These are phyloP conservation scores for Cyberlindnera xylosilytica DNA, from an alignment of 805 yeast species.

Conservation along the genomic window DNA sequence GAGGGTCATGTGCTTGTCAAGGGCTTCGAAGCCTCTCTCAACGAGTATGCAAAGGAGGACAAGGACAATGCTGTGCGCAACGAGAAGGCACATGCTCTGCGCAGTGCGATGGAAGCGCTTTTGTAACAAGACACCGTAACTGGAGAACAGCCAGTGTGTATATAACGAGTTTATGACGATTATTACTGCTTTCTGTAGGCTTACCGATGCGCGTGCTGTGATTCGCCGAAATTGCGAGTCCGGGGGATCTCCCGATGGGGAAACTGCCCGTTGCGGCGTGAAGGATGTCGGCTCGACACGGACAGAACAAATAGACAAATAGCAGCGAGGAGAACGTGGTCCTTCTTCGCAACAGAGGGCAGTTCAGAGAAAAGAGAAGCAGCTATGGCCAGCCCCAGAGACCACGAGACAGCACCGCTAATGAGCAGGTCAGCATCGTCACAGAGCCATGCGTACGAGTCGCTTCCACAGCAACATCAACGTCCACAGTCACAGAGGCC, in stretches of 20 bases:
- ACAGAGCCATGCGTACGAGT: slow-evolving; percentile 8
- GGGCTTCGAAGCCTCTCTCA: slow-evolving; percentile 17
- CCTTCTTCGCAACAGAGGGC: too few relatives aligned
- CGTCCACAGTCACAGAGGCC: too few relatives aligned
- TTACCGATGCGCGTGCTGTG: not conserved
- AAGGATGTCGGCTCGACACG: not conserved
- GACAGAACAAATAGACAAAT: not conserved
- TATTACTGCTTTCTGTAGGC: too few relatives aligned
- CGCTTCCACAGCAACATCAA: slow-evolving; percentile 8
- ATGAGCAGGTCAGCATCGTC: slow-evolving; percentile 6
- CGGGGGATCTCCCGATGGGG: slow-evolving; percentile 5
- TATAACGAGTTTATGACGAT: too few relatives aligned
- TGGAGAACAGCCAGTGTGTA: too few relatives aligned
- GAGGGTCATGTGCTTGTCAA: slow-evolving; percentile 17
- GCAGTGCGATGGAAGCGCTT: slow-evolving; percentile 18
- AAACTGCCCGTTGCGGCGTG: not conserved
- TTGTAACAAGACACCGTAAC: too few relatives aligned
- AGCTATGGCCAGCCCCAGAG: not conserved
- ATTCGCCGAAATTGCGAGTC: not conserved
- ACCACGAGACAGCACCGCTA: slow-evolving; percentile 7
- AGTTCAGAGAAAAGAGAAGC: too few relatives aligned
- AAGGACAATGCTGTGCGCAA: too few relatives aligned
- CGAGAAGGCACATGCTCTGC: slow-evolving; percentile 16
- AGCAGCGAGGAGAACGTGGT: not conserved
- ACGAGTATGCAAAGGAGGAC: slow-evolving; percentile 18